Base-by-base conservation (phyloP, 2,329 filamentous ascomycete species). In the Stemphylium lycopersici region DNA sequence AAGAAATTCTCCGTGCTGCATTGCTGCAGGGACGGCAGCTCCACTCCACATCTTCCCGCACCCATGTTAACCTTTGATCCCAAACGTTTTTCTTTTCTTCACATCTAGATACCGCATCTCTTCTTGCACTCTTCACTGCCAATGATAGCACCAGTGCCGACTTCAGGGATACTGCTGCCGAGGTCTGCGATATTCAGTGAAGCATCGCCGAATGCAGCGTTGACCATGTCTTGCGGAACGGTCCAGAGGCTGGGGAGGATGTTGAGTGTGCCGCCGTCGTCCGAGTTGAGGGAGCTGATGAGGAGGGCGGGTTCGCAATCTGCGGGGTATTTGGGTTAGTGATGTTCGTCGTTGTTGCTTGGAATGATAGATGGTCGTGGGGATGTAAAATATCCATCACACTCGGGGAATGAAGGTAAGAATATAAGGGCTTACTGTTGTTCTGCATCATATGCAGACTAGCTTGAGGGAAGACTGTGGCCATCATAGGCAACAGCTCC, bases 401-500 rank as follows among this genome's bases (percentile, higher is more conserved):
- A 11, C 10, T 29, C 6, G 8, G 26, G 10, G 10, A 33, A 26
- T 16, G 32, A n/a, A 45, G 38, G 37, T n/a, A 33, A 52, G 18
- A 15, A 24, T 8, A n/a, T 65, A 8, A 32, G 12, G n/a, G 67
- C 74, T 45, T 65, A 77, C 80, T 79, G 48, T 75, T 78, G 62
- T 82, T 82, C 60, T 78, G 76, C 81, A 83, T 83, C 46, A 73
- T 75, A 61, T 83, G 81, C 41, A 83, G 59, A 55, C 76, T 78
- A 1, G 72, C 81, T 12, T 66, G 67, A 0, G 81, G 81, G 58
- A 83, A 84, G 16, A 83, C 75, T 0, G 81, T 83, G 71, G 81
- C 79, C 55, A 78, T 74, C 15, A 78, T 77, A 1, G 79, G 73
- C 3, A 67, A 73, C 33, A 83, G 69, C 1, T 70, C 74, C 13